Base-by-base conservation (phyloP, 2,329 filamentous ascomycete genomes). In the Pestalotiopsis sp. region DNA sequence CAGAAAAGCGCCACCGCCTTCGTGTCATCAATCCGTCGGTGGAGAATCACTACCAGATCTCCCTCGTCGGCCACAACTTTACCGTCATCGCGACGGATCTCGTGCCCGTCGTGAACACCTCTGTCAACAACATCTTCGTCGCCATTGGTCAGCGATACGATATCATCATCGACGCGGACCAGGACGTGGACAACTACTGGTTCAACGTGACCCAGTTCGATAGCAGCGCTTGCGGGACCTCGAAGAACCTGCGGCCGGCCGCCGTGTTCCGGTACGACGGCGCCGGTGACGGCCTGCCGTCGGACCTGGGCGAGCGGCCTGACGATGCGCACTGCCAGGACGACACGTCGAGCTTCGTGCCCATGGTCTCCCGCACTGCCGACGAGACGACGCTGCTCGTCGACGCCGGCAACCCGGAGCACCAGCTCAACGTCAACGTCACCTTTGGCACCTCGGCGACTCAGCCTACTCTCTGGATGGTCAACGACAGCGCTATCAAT, bases 71-170 rank as follows among this genome's bases (percentile, higher is more conserved):
- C 45, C 86, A 89, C 74, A 78, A 78, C 14, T 76, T 88, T 68
- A 84, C 80, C 0, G 83, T 88, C 66, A 85, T 88, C 60, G 79
- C 82, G 4, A 83, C 80, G 52, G 87, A 89, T 70, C 84, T 87
- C n/a, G 85, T 88, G 0, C 82, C 85, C 0, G 77, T 88, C 68
- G 75, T 80, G 55, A 84, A 88, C 0, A 86, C 85, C 69, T 79
- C 80, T 0, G 84, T 84, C 0, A 78, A 82, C 13, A 79, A 81
- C 20, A 77, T 90, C 27, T 86, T 82, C 57, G 76, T 90, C 4
- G 86, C 79, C 39, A 80, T 89, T 64, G 83, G 78, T 64, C 82
- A 77, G 76, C 78, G 87, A 36, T 81, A 80, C 69, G 84, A 87
- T 70, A 79, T 87, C n/a, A 79, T 86, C 49, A 80, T 87, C 62